Evolutionary conservation across 2,329 filamentous ascomycete genomes (phyloP).

Genomic region (Daldinia sp.): DNA sequence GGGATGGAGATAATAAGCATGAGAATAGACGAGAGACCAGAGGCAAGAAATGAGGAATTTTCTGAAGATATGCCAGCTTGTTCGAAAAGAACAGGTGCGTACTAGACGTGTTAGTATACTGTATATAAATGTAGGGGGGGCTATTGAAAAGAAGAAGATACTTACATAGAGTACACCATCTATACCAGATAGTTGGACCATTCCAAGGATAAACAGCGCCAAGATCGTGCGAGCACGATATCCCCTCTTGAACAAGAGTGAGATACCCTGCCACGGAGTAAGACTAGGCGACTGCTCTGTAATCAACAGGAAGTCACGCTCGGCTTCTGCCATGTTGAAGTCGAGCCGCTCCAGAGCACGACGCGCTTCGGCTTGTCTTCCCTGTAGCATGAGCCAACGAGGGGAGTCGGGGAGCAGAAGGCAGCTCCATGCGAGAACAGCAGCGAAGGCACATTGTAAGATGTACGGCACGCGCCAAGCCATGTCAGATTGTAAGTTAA

Average conservation of each 20-base stretch:
- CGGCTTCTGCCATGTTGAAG: slow-evolving; percentile 59
- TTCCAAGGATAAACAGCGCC: slow-evolving; percentile 61
- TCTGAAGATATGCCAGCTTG: slow-evolving; percentile 68
- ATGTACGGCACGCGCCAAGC: slow-evolving; percentile 70
- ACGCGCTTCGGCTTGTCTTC: slow-evolving; percentile 60
- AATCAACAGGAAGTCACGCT: slow-evolving; percentile 58
- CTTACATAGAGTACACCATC: slow-evolving; percentile 71
- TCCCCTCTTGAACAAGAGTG: slow-evolving; percentile 54
- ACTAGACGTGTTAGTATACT: slow-evolving; percentile 54
- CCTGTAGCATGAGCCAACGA: slow-evolving; percentile 66
- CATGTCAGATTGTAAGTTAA: slow-evolving; percentile 59
- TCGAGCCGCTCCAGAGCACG: slow-evolving; percentile 57
- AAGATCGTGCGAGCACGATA: slow-evolving; percentile 61
- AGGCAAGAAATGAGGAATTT: slow-evolving; percentile 69
- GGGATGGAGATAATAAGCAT: slow-evolving; percentile 70
- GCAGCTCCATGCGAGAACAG: slow-evolving; percentile 56
- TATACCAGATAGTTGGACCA: slow-evolving; percentile 72
- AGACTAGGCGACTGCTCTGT: slow-evolving; percentile 49
- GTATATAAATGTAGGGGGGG: not conserved
- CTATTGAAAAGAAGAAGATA: slow-evolving; percentile 18
- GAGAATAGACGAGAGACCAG: slow-evolving; percentile 69
- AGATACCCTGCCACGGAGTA: slow-evolving; percentile 51
- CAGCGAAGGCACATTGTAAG: slow-evolving; percentile 58
- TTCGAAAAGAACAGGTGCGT: slow-evolving; percentile 70
- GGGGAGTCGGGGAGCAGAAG: slow-evolving; percentile 66